Percentiles rank a stretch among this genome's conserved stretches.
Conservation (phyloP, 2,329 filamentous ascomycete species). For the Geosmithia morbida region DNA sequence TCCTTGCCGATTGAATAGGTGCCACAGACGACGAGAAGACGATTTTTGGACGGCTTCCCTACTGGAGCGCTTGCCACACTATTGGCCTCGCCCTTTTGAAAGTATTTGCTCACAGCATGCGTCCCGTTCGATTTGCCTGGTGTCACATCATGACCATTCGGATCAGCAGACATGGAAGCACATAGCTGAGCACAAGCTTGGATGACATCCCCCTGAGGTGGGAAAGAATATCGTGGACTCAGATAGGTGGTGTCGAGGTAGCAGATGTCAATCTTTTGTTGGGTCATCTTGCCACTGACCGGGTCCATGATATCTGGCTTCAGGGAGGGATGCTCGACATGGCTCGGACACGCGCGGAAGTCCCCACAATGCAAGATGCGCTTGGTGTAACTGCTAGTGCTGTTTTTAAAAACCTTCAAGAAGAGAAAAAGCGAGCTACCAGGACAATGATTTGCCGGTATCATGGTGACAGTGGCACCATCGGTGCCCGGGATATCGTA, state of each 20-base stretch:
- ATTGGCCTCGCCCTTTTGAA: slow-evolving; percentile 20
- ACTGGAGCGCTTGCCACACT: slow-evolving; percentile 13
- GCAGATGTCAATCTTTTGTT: slow-evolving; percentile 87
- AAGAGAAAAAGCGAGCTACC: slow-evolving; percentile 91
- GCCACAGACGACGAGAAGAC: slow-evolving; percentile 81
- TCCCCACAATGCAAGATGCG: slow-evolving; percentile 91
- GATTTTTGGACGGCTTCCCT: slow-evolving; percentile 22
- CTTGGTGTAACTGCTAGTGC: slow-evolving; percentile 46
- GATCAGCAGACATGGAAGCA: slow-evolving; percentile 56
- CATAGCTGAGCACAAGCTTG: slow-evolving; percentile 79
- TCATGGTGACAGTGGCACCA: slow-evolving; percentile 83
- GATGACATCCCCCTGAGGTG: slow-evolving; percentile 77
- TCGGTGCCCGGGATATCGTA: slow-evolving; percentile 69
- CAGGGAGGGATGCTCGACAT: slow-evolving; percentile 69
- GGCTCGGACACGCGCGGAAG: slow-evolving; percentile 78
- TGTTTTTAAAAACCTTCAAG: slow-evolving; percentile 52
- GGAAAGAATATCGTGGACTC: slow-evolving; percentile 90
- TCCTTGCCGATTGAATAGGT: slow-evolving; percentile 99
- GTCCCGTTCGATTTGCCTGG: slow-evolving; percentile 24
- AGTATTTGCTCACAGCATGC: slow-evolving; percentile 37
- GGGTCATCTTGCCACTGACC: slow-evolving; percentile 53
- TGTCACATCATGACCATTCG: slow-evolving; percentile 28
- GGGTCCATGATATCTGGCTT: slow-evolving; percentile 60
- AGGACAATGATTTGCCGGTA: slow-evolving; percentile 91
- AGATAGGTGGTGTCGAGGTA: slow-evolving; percentile 97